Evolutionary conservation across 2,329 filamentous ascomycete genomes (phyloP), one percentile per base, ranked within the genome.

Genomic region (Hymenoscyphus fructigenus): DNA sequence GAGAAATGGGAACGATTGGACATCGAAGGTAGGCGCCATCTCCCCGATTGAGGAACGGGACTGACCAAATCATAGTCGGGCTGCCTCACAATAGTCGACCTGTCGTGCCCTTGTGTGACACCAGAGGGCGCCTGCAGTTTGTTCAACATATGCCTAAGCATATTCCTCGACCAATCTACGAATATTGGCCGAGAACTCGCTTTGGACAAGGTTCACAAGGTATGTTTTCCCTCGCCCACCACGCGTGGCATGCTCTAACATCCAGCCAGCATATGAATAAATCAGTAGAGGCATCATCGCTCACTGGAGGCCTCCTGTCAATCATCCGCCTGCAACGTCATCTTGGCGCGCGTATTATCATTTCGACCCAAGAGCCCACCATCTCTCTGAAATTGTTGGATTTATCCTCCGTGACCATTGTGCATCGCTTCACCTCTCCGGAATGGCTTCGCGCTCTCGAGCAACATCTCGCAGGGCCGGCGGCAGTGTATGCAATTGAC

Each of bases 321-420:
- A 83, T 85, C 0, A 89, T 94, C 68, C 84, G 91, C 0, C 80
- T 89, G 20, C 90, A 94, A 75, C 86, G 90, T 0, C 91, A 94
- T 72, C 76, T 87, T 0, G 90, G 83, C 0, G 81, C 84, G 0
- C 83, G 91, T 0, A 80, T 93, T 4, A 74, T 94, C 53, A 88
- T 94, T 36, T 88, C 90, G 0, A 94, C 91, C 0, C 90, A 95
- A 72, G 91, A 94, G 71, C 91, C 91, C 0, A 91, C 89, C 0
- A 82, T 93, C 3, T 88, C 88, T 0, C 85, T 87, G 0, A 81
- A 83, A 17, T 81, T 95, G 0, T 81, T 94, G 0, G 89, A 92
- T 61, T 79, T 94, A 0, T 92, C 88, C 74, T 88, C 85, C 0
- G 78, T 91, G n/a, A 90, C 86, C 0, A 81, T 93, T 17, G 86